Evolutionary conservation across 2,329 filamentous ascomycete species (phyloP), one percentile per base, ranked within the genome.

Genomic region (Corniculantispora saksenae): DNA sequence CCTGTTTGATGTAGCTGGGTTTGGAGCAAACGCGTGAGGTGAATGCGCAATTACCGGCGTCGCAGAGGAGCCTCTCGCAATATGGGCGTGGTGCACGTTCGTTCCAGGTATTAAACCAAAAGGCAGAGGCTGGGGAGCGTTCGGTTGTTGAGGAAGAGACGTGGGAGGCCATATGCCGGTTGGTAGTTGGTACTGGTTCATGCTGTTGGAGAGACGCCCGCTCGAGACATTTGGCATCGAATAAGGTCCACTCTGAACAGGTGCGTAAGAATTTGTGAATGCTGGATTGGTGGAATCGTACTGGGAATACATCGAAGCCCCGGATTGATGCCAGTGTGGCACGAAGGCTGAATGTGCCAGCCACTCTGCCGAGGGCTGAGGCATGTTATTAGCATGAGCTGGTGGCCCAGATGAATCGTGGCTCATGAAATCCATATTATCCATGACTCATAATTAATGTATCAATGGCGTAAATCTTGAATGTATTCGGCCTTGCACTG

Each of bases 351-450:
- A 27, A 6, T 45, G 51, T 38, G 35, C 38, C 32, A 40, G 7
- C 61, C 61, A 63, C 4, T 19, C 12, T 9, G 23, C 27, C 19
- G 29, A 51, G 19, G 57, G 15, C 32, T 45, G 57, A 8, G 57
- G 45, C 29, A 60, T 40, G 15, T 54, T 9, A 8, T 64, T 60
- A n/a, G 35, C 25, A 15, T 61, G 66, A 48, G 66, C 53, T 10
- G 63, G 45, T 23, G 61, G 50, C 50, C 64, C 56, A 54, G 64
- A 57, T 13, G 71, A 57, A 55, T 67, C 66, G 53, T 75, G 74
- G 72, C 74, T 70, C 58, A 72, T 59, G 60, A 73, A 76, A 59
- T 77, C 73, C 73, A 77, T 75, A 43, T 71, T 70, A 58, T 77
- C 75, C 71, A 77, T 71, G 54, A 61, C 40, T 54, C 61, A 63